Conservation (phyloP, 2,329 filamentous ascomycete genomes). For the Dactylellina parvicollis region DNA sequence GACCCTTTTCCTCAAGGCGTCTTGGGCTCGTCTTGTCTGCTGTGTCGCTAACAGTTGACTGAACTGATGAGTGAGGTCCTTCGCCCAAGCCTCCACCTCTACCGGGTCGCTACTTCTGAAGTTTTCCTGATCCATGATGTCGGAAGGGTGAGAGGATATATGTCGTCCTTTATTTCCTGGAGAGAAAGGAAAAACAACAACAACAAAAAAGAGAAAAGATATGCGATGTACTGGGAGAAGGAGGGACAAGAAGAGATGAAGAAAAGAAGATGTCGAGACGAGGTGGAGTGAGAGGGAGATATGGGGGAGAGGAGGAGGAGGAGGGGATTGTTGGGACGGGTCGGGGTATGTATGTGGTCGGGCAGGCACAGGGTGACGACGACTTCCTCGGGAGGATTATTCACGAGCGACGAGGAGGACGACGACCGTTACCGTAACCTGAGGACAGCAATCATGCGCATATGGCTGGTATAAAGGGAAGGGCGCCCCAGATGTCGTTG, state of each 20-base stretch:
- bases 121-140: constrained; percentile 61
- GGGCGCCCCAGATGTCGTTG: constrained; percentile 52
- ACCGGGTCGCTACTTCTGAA: constrained; percentile 59
- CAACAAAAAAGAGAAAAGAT: constrained; percentile 57
- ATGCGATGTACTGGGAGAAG: constrained; percentile 58
- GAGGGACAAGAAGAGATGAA: constrained; percentile 48
- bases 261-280: constrained; percentile 42
- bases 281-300: constrained; percentile 25
- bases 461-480: constrained; percentile 49
- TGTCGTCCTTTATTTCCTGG: constrained; percentile 55
- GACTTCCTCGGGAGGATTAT: constrained; percentile 48
- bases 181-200: constrained; percentile 53
- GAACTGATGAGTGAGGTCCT: constrained; percentile 82
- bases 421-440: constrained; percentile 44
- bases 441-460: constrained; percentile 39
- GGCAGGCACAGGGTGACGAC: constrained; percentile 53
- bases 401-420: constrained; percentile 42
- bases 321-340: too few relatives aligned
- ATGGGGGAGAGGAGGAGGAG: constrained; percentile 54
- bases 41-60: constrained; percentile 84
- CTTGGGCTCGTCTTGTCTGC: constrained; percentile 84
- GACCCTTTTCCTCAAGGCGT: constrained; percentile 62
- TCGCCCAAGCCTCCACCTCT: constrained; percentile 77
- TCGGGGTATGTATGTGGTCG: constrained; percentile 30
- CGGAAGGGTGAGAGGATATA: constrained; percentile 53